Evolutionary conservation across 495 filamentous ascomycete genomes (phyloP).

Genomic region (Jackrogersella multiformis): DNA sequence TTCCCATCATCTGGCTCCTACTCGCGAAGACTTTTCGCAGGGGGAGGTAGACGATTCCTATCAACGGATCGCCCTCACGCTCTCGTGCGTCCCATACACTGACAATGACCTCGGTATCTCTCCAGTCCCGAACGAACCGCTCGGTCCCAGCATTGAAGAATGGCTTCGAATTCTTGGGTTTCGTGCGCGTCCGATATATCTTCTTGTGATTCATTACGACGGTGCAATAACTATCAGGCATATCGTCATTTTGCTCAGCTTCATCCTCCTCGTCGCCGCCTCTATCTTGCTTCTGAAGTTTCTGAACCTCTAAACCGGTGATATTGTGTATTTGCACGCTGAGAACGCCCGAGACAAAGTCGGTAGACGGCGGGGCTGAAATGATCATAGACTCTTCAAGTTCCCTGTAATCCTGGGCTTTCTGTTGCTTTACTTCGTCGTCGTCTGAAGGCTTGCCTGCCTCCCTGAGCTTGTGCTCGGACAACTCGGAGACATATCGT

Average conservation of each 20-base stretch:
- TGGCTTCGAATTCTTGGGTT: conserved; percentile 78
- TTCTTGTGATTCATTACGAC: conserved; percentile 76
- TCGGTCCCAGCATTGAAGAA: conserved; percentile 84
- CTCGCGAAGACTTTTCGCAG: conserved; percentile 64
- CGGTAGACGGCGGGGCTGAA: conserved; percentile 63
- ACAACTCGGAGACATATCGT: conserved; percentile 59
- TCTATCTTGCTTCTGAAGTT: conserved; percentile 55
- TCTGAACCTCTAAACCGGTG: conserved; percentile 69
- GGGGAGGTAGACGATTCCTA: conserved; percentile 73
- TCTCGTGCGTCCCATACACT: conserved; percentile 71
- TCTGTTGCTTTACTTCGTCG: conserved; percentile 68
- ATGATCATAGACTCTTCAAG: conserved; percentile 64
- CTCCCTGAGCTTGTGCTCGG: conserved; percentile 69
- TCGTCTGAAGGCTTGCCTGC: conserved; percentile 61
- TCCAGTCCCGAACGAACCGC: conserved; percentile 73
- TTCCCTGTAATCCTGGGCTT: conserved; percentile 67
- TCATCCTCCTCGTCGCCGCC: conserved; percentile 61
- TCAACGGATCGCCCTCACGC: conserved; percentile 70
- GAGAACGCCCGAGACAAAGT: conserved; percentile 69
- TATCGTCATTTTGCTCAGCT: conserved; percentile 66
- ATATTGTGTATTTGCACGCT: conserved; percentile 79
- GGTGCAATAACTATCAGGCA: conserved; percentile 74
- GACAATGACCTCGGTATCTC: conserved; percentile 69
- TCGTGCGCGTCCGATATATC: conserved; percentile 74
- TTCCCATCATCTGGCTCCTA: conserved; percentile 67